Percentiles rank a stretch among this genome's conserved stretches.
phyloP scores from a whole-genome alignment of 768 basidiomycete species.

The Ephemerocybe angulata region DNA sequence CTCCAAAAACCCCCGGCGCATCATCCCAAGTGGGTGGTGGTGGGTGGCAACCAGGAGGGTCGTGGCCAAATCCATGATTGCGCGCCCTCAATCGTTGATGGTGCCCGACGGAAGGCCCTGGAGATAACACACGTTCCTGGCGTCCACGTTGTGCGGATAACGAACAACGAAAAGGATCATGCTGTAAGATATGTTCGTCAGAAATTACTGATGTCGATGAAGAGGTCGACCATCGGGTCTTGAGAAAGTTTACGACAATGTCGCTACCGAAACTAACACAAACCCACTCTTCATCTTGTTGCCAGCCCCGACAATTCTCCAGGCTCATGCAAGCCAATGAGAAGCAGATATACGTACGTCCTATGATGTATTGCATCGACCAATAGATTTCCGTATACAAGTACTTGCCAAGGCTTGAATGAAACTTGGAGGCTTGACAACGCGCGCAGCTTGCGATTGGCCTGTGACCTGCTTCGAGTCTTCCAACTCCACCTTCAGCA shows the following conservation, averaged over 20 bases:
- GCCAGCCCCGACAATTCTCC: background rate
- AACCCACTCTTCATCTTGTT: no score
- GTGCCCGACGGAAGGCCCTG: no score
- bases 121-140: no score
- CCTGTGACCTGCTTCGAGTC: background rate
- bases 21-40: background rate
- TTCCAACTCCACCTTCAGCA: background rate
- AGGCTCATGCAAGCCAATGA: no score
- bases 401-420: no score
- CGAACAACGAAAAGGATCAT: background rate
- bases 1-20: background rate
- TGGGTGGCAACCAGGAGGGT: background rate
- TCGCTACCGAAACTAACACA: no score
- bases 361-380: no score
- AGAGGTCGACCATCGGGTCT: background rate
- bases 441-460: no score
- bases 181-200: background rate
- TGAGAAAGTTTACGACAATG: constrained; percentile 2
- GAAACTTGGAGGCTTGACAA: background rate
- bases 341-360: background rate
- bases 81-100: no score
- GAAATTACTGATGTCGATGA: background rate
- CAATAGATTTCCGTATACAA: no score
- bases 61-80: no score
- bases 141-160: no score